Percentiles rank a stretch among this genome's conserved stretches.
Conservation (phyloP, 805 yeast genomes). For the Lipomyces anomalus region DNA sequence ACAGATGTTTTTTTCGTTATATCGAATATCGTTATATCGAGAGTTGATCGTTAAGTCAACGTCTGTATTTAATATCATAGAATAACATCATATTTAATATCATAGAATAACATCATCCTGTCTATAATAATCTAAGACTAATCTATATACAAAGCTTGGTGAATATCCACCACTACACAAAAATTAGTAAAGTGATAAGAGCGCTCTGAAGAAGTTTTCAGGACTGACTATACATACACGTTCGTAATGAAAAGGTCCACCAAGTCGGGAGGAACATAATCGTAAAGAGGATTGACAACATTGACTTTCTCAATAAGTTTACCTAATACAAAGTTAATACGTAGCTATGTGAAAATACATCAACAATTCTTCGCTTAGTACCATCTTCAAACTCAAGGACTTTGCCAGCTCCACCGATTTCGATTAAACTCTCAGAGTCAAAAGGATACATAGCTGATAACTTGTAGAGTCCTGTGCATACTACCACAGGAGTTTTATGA, state of each 20-base stretch:
- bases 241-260: slow-evolving; percentile 93
- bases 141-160: slow-evolving; percentile 91
- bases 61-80: too few relatives aligned
- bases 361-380: slow-evolving; percentile 26
- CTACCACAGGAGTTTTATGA: slow-evolving; percentile 92
- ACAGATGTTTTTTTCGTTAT: too few relatives aligned
- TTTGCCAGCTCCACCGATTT: slow-evolving; percentile 90
- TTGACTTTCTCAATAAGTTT: slow-evolving; percentile 62
- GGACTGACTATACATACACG: slow-evolving; percentile 38
- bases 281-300: slow-evolving; percentile 81
- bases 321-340: slow-evolving; percentile 4
- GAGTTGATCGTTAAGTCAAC: too few relatives aligned
- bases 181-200: neutral
- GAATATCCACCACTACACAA: slow-evolving; percentile 73
- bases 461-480: slow-evolving; percentile 90
- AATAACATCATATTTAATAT: slow-evolving; percentile 66
- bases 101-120: slow-evolving; percentile 65
- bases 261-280: slow-evolving; percentile 88
- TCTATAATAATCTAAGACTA: slow-evolving; percentile 89
- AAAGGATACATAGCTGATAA: slow-evolving; percentile 89
- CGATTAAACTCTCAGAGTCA: slow-evolving; percentile 74
- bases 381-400: slow-evolving; percentile 72
- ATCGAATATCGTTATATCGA: too few relatives aligned
- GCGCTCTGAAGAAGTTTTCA: too few relatives aligned
- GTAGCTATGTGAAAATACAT: neutral